Evolutionary conservation across 176 grass and related monocot genomes (phyloP).

Genomic region (Avena sativa): DNA sequence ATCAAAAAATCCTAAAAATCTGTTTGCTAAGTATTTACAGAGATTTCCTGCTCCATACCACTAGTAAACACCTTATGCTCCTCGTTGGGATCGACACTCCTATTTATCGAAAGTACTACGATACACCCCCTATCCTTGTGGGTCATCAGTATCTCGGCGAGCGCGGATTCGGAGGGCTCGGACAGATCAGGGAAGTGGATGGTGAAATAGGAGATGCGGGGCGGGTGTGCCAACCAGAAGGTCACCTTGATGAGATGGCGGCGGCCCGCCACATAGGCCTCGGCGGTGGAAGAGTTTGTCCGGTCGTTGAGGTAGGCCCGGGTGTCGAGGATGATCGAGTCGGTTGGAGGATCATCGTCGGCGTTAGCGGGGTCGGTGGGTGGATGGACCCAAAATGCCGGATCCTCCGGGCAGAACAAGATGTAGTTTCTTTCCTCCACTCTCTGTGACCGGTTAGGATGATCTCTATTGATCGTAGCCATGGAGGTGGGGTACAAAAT

Average conservation of each 20-base stretch:
- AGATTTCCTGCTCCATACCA: too few species aligned
- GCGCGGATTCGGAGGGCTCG: not conserved
- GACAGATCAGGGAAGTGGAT: not conserved
- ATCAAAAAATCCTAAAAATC: too few species aligned
- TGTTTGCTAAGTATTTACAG: too few species aligned
- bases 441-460: not conserved
- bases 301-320: not conserved
- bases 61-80: too few species aligned
- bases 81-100: too few species aligned
- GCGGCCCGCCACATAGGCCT: not conserved
- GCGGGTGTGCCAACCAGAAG: slow-evolving; percentile 11
- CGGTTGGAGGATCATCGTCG: not conserved
- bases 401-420: not conserved
- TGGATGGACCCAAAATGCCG: not conserved
- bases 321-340: not conserved
- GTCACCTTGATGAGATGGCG: not conserved
- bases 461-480: not conserved
- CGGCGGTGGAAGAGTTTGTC: too few species aligned
- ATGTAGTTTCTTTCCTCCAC: not conserved
- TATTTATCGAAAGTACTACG: too few species aligned
- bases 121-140: too few species aligned
- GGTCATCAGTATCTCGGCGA: not conserved
- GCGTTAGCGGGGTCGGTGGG: not conserved
- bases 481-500: not conserved
- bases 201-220: slow-evolving; percentile 5